Evolutionary conservation across 257 asterid genomes (phyloP), one percentile per base, ranked within the genome.

Genomic region (Gardenia jasminoides): DNA sequence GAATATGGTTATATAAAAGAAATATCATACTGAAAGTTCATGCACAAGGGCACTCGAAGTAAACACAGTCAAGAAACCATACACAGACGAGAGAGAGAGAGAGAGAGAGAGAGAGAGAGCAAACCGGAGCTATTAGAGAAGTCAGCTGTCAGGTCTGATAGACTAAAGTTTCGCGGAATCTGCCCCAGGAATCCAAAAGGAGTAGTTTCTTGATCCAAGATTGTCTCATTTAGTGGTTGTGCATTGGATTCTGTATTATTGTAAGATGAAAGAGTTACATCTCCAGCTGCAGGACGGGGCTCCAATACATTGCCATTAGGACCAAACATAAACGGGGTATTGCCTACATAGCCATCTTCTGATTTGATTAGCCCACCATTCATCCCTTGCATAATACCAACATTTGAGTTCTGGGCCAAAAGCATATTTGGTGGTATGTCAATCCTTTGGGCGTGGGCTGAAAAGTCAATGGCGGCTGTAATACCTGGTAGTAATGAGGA

Each of bases 91-190:
- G 72, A 43, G 75, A 69, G 48, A 50, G 68, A 22, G 70, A 58
- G 79, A 67, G 77, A 59, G 70, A 69, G 76, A n/a, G 62, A 24
- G 72, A 43, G 75, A 69, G 48, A 50, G 76, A 41, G 82, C 82
- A 28, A 74, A 94, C 98, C 98, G 22, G 88, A 83, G 81, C 96
- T 86, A 80, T 89, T 91, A 44, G 97, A 85, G 82, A 91, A 91
- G 81, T 90, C 98, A 22, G 93, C 93, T 47, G 97, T 86, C 88
- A 95, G 79, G 82, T 93, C 98, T 4, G 99, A 90, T 74, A 93
- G 86, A 80, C 99, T 93, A 87, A 95, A 95, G 86, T 88, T 91
- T 30, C 96, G 94, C 50, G 99, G 96, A 44, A 95, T 90, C 90
- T 91, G 99, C 72, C 97, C 93, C 87, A 95, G 83, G 65, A 90